A percentile compares a stretch with the other conserved stretches of the same genome.
Evolutionary conservation across 2,329 filamentous ascomycete genomes (phyloP).

Genomic region (Phoma sp.): DNA sequence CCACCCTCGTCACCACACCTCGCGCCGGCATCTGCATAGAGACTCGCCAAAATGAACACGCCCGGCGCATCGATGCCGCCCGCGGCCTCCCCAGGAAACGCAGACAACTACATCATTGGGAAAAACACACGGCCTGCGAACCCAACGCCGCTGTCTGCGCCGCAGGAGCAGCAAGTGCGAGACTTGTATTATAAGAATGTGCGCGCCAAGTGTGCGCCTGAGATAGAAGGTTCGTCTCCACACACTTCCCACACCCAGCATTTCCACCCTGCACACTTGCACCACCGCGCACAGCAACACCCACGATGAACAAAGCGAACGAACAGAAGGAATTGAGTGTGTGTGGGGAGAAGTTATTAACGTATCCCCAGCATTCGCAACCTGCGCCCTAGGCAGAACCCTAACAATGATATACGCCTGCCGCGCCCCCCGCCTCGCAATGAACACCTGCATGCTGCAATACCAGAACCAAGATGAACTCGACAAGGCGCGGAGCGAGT

Average conservation of each 20-base stretch:
- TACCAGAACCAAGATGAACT: slow-evolving; percentile 86
- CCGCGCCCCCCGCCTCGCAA: slow-evolving; percentile 76
- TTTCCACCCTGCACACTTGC: too few species aligned
- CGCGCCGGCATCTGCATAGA: neutral
- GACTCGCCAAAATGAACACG: slow-evolving; percentile 9
- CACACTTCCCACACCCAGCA: neutral
- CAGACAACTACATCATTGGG: slow-evolving; percentile 30
- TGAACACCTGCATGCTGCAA: slow-evolving; percentile 93
- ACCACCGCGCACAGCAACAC: too few species aligned
- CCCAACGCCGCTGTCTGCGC: slow-evolving; percentile 77
- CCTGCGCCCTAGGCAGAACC: slow-evolving; percentile 85
- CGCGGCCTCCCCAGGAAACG: neutral
- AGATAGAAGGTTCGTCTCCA: slow-evolving; percentile 54
- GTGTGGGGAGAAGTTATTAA: too few species aligned
- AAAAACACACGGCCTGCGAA: slow-evolving; percentile 35
- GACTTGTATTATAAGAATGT: slow-evolving; percentile 80
- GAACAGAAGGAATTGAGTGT: too few species aligned
- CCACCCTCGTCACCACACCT: neutral
- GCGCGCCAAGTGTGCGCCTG: slow-evolving; percentile 77
- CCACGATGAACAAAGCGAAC: too few species aligned
- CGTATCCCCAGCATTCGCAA: slow-evolving; percentile 76
- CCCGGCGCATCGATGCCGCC: slow-evolving; percentile 14
- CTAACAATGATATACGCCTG: slow-evolving; percentile 89
- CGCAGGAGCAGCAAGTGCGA: slow-evolving; percentile 72
- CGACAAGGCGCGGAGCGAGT: slow-evolving; percentile 89